Evolutionary conservation across 305 asterid species (phyloP), one percentile per base, ranked within the genome.

Genomic region (Withania somnifera): DNA sequence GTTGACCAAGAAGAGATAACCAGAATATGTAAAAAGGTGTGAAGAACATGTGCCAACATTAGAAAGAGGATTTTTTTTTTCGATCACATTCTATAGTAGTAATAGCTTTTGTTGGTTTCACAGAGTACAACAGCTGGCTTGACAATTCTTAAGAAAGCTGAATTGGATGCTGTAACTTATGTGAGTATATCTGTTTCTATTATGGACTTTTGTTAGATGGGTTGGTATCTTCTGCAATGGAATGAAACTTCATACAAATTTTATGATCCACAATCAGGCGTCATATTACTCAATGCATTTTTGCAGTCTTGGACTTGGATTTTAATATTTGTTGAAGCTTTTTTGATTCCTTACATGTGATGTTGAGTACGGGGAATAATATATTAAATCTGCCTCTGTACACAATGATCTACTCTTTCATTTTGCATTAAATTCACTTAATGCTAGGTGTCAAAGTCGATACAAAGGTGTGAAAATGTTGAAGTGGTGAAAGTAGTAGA

Each of bases 1-100:
- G 92, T 90, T 4, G 93, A 77, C 26, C 1, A 6, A 22, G 82
- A 83, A 88, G 87, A 78, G 90, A 87, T 78, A 86, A 90, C 3
- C 83, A 90, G 51, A 87, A 89, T 79, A 87, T 73, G 83, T 90
- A 90, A 81, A 89, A 88, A 82, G 95, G 90, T 54, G 90, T 86
- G 42, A 76, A 85, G 73, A 84, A 90, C 91, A 83, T 87, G 91
- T 89, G 83, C 86, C 90, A 81, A 78, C 34, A 80, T 34, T 34
- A 24, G 71, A 81, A 71, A 45, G 24, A 2, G 56, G 40, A 14
- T 73, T 66, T n/a, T 24, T 13, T 60, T 60, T 24, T 15, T 69
- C 40, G 0, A 26, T 69, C 36, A 42, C 30, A 69, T 22, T 24
- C 9, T 47, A 22, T 73, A 24, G 58, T 73, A 73, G 9, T 73